These are phyloP conservation scores for Sicyos edulis DNA, from an alignment of 306 rosid species.

Conservation along the genomic window DNA sequence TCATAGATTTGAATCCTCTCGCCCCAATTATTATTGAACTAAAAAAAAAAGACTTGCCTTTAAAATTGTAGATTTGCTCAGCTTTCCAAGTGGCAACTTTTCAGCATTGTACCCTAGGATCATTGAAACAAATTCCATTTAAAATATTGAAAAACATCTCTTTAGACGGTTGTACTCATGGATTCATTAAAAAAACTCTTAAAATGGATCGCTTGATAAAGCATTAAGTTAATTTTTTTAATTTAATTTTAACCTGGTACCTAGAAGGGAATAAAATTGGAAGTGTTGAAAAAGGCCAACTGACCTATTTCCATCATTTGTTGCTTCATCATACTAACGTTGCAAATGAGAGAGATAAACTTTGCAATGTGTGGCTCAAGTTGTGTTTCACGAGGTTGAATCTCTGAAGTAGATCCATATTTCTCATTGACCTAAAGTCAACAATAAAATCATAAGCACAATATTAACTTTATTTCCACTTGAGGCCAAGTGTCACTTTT, in stretches of 20 bases:
- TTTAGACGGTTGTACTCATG: not conserved
- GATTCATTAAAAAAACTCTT: not conserved
- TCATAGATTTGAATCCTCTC: no score
- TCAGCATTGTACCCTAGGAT: conserved; percentile 84
- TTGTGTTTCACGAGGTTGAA: conserved; percentile 56
- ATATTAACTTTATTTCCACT: not conserved
- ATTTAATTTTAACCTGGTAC: not conserved
- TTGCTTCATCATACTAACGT: conserved; percentile 90
- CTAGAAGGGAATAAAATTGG: not conserved
- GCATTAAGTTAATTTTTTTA: not conserved
- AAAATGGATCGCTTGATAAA: not conserved
- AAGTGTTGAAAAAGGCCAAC: conserved; percentile 24
- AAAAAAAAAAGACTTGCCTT: conserved; percentile 35
- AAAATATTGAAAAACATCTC: not conserved
- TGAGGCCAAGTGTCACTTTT: not conserved
- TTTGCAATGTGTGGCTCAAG: conserved; percentile 71
- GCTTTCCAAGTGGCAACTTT: conserved; percentile 93
- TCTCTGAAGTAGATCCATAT: conserved; percentile 31
- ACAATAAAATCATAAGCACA: conserved; percentile 25
- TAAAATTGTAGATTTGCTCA: conserved; percentile 81
- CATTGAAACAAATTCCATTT: conserved; percentile 7
- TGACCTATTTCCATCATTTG: conserved; percentile 99
- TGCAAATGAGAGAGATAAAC: conserved; percentile 84
- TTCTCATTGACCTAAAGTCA: conserved; percentile 45
- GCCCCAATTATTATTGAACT: no score